Base-by-base conservation (phyloP, 805 yeast species). In the Cyberlindnera maritima region DNA sequence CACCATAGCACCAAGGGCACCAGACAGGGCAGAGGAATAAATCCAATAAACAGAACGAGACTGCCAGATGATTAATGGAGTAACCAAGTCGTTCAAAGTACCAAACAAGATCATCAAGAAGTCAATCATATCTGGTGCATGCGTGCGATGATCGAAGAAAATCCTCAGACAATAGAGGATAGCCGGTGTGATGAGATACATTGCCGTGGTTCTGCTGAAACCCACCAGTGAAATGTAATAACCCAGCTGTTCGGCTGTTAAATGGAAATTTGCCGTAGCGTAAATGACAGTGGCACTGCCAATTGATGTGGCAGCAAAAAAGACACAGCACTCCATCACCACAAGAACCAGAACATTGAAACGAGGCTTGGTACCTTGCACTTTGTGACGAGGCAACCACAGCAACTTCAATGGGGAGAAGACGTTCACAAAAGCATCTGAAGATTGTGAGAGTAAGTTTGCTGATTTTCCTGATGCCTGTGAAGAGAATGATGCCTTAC, bases 241-340 rank as follows among this genome's bases (percentile, higher is more conserved):
- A 5, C 89, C 86, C 41, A 85, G 60, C 29, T 73, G 73, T 4
- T 68, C 72, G 18, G 85, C 71, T 12, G 61, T 62, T 85, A 90
- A 81, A 26, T 69, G 50, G 59, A 76, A 83, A 33, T 57, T 60
- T 55, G 68, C 79, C 4, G 81, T 74, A 0, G 81, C 77, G 54
- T 76, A 84, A 15, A 85, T 59, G 1, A 81, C 62, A 20, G 75
- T 46, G 1, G 79, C 67, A 11, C 72, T 68, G 4, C 71, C 68
- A 7, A 70, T 43, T 0, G 77, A 75, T 2, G 66, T 58, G 0
- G 74, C 67, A n/a, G 75, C 57, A 11, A 72, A 52, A 39, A 68
- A 63, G 15, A 70, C 55, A 17, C 76, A 47, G 0, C 76, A 57
- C 41, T 84, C 88, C 42, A 75, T 62, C 1, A 65, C 10, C 0